Base-by-base conservation (phyloP, 2,329 filamentous ascomycete genomes). In the Colletotrichum melonis region DNA sequence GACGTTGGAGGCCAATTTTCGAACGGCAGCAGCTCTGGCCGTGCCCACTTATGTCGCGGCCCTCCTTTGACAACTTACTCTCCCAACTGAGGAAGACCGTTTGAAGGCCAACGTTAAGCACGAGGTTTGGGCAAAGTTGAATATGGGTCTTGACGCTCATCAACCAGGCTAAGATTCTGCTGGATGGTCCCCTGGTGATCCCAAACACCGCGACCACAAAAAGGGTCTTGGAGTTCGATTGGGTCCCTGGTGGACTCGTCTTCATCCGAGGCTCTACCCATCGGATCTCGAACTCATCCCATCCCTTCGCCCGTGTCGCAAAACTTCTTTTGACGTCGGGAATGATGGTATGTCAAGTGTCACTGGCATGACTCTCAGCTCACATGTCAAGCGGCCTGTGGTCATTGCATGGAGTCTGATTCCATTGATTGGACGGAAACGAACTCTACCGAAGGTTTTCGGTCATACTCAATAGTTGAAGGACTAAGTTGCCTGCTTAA, bases 161-260 rank as follows among this genome's bases (percentile, higher is more conserved):
- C 19, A 49, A n/a, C 42, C 42, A 49, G 19, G 19, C 56, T 35
- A 12, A 14, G 64, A 16, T 38, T 32, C 32, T 65, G 67, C 11
- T 52, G 35, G 71, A 67, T 66, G 70, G 66, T 73, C 67, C 35
- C 62, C 49, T 22, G 71, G 56, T 49, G 71, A 73, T 73, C 67
- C 56, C 62, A 71, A 71, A 66, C 71, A 54, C 28, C 46, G 8
- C 56, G 28, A 52, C 60, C 55, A 57, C 52, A 46, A 57, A 22
- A 52, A 30, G 49, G 12, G 28, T 1, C 5, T 42, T 52, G 38
- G 54, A 46, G 22, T 14, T 26, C 16, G 24, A 38, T 69, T 19
- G 24, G 19, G 66, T 55, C 7, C 12, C 11, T 14, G 14, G 19
- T 28, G n/a, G 49, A 19, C 16, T 12, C 52, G 19, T 8, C 12